Base-by-base conservation (phyloP, 2,329 filamentous ascomycete genomes). In the Sordariomycetes sp. region DNA sequence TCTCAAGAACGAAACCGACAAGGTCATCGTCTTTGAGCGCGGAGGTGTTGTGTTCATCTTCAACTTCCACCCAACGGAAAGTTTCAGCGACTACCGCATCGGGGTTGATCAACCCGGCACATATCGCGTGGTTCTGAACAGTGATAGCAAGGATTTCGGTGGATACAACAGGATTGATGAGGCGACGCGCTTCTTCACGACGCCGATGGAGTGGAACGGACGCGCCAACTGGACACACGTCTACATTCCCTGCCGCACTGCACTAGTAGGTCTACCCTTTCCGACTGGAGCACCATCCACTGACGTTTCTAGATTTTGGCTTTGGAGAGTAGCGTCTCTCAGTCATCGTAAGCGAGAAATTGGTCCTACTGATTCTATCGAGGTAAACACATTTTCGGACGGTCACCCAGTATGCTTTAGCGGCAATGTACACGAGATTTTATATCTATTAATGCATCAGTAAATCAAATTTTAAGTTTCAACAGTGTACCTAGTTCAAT, bases 11-110 rank as follows among this genome's bases (percentile, higher is more conserved):
- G 87, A 96, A 53, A 68, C 61, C 15, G 92, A 98, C 63, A 98
- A 96, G 64, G 80, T 96, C 28, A 77, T 98, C 43, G 88, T 94
- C 4, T 98, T 95, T 55, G 92, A 98, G 66, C 77, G 92, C 21
- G 92, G 79, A 2, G 88, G 88, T 0, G 64, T 94, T 38, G 68
- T 98, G 9, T 98, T 88, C 68, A 72, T 95, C 47, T 96, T 98
- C 72, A 98, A 98, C 63, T 95, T 96, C 70, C 80, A 96, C 54
- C 79, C 85, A 0, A 75, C 74, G 19, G 64, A 81, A 45, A 94
- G 86, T 58, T 98, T 83, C 61, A 80, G 81, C 9, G 92, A 96
- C 59, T 98, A 95, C 57, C 78, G 90, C 24, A 81, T 98, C 30
- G 92, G 92, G 14, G 71, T 98, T 25, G 86, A 96, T 33, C 68